Conservation (phyloP, 352 stramenopile species). For the Pythium plurisporium region DNA sequence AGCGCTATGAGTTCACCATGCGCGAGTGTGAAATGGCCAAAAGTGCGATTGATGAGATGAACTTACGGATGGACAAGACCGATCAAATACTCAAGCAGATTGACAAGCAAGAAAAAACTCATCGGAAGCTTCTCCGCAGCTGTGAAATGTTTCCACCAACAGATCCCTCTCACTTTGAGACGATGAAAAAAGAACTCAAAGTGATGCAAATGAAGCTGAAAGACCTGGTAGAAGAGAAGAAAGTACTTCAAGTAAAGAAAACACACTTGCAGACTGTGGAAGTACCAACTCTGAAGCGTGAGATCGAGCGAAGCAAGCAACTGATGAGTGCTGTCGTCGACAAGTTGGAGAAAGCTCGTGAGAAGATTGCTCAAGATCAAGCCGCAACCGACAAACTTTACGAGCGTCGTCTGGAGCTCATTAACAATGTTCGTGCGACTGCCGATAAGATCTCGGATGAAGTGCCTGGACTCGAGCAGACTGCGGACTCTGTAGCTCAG, state of each 20-base stretch:
- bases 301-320: constrained; percentile 55
- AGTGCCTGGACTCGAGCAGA: constrained; percentile 19
- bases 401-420: constrained; percentile 64
- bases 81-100: constrained; percentile 58
- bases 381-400: constrained; percentile 65
- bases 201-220: constrained; percentile 68
- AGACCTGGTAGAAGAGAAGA: constrained; percentile 65
- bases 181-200: constrained; percentile 62
- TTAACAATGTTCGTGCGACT: constrained; percentile 49
- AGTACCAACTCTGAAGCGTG: constrained; percentile 42
- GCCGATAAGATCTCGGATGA: constrained; percentile 10
- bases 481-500: constrained; percentile 19
- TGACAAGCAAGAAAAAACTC: constrained; percentile 65
- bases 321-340: constrained; percentile 61
- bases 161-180: constrained; percentile 53
- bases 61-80: constrained; percentile 55
- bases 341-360: constrained; percentile 52
- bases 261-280: constrained; percentile 52
- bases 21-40: constrained; percentile 78
- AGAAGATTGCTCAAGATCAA: constrained; percentile 68
- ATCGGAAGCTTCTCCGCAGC: constrained; percentile 57
- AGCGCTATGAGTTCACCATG: constrained; percentile 60
- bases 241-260: constrained; percentile 60
- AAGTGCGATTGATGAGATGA: constrained; percentile 72
- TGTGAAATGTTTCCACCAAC: constrained; percentile 64